These are phyloP conservation scores for Phytophthora boehmeriae DNA, from an alignment of 352 stramenopile genomes.

Conservation along the genomic window DNA sequence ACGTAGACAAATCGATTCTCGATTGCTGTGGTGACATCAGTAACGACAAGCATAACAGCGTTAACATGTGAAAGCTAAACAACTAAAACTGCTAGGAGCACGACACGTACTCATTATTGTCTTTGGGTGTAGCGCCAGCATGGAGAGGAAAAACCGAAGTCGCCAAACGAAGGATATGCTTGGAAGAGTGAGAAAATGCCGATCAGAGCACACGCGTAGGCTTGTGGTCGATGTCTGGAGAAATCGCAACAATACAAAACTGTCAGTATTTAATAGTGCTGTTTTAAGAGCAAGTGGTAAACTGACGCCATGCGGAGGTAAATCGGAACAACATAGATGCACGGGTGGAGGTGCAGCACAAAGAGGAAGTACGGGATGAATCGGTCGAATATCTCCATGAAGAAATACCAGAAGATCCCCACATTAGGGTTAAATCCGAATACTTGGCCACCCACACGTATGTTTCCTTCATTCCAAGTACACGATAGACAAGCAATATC, in stretches of 20 bases:
- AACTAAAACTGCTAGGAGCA: not conserved
- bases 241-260: slow-evolving; percentile 1
- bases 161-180: slow-evolving; percentile 76
- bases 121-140: slow-evolving; percentile 76
- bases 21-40: slow-evolving; percentile 49
- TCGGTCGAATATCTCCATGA: slow-evolving; percentile 88
- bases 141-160: slow-evolving; percentile 82
- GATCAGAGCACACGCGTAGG: slow-evolving; percentile 65
- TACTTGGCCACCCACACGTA: slow-evolving; percentile 85
- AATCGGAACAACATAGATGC: slow-evolving; percentile 82
- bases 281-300: not conserved
- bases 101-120: slow-evolving; percentile 70
- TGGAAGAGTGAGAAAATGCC: slow-evolving; percentile 85
- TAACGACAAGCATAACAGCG: not conserved
- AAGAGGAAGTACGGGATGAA: slow-evolving; percentile 88
- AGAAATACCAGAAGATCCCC: slow-evolving; percentile 91
- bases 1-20: slow-evolving; percentile 79
- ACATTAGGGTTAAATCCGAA: slow-evolving; percentile 86
- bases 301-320: slow-evolving; percentile 78
- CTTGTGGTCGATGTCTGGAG: slow-evolving; percentile 67
- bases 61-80: slow-evolving; percentile 8
- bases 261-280: too few relatives aligned
- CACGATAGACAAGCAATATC: not conserved
- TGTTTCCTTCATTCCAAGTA: slow-evolving; percentile 51
- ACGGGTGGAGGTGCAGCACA: slow-evolving; percentile 78